phyloP scores from a whole-genome alignment of 495 filamentous ascomycete species.

The Tuber borchii region DNA sequence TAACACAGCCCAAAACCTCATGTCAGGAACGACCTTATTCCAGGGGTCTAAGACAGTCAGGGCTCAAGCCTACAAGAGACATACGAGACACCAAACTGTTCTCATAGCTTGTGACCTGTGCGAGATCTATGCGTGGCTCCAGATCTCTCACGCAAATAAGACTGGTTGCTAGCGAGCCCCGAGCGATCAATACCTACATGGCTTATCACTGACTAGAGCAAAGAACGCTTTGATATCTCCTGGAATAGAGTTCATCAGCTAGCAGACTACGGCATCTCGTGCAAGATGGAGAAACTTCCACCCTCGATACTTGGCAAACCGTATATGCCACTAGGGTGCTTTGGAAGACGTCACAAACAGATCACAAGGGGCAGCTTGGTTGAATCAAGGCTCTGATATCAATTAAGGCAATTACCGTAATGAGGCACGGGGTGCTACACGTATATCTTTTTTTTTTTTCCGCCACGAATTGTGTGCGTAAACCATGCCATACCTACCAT shows the following conservation, averaged over 20 bases:
- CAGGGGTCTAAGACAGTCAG: neutral
- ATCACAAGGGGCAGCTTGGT: neutral
- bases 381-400: neutral
- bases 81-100: neutral
- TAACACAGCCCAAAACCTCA: neutral
- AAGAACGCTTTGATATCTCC: neutral
- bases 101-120: neutral
- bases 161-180: neutral
- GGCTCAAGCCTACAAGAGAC: neutral
- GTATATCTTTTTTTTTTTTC: neutral
- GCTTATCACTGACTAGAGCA: neutral
- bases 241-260: neutral
- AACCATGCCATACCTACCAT: neutral
- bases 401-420: neutral
- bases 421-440: neutral
- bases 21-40: neutral
- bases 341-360: neutral
- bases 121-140: neutral
- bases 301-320: neutral
- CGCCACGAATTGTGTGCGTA: neutral
- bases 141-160: neutral
- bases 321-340: neutral
- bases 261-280: neutral
- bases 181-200: neutral
- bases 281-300: neutral